These are phyloP conservation scores for Colletotrichum abscissum DNA, from an alignment of 2,329 filamentous ascomycete genomes.

Conservation along the genomic window DNA sequence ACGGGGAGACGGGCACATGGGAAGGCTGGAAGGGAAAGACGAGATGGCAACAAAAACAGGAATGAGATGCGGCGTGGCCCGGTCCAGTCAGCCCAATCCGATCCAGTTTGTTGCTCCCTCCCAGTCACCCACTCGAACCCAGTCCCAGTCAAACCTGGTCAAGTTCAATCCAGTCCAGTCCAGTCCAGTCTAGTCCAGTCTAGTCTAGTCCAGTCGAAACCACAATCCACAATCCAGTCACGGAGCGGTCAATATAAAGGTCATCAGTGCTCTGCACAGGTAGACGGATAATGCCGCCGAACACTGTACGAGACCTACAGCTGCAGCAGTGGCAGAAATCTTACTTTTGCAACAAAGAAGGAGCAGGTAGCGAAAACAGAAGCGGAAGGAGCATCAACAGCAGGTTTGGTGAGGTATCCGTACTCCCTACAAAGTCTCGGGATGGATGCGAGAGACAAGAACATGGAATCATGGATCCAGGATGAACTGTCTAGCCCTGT, in stretches of 20 bases:
- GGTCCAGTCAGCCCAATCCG: background rate
- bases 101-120: background rate
- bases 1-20: background rate
- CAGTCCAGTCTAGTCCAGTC: background rate
- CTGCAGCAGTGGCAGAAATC: no score
- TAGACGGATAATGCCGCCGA: background rate
- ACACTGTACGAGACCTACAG: no score
- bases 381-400: background rate
- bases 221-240: background rate
- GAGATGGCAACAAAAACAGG: background rate
- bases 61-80: background rate
- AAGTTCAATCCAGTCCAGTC: no score
- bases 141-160: no score
- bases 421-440: no score
- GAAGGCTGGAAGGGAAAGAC: background rate
- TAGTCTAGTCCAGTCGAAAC: background rate
- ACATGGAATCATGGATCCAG: conserved; percentile 22
- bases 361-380: background rate
- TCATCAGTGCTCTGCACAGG: background rate
- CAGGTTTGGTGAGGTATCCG: background rate
- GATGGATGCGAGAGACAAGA: background rate
- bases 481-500: conserved; percentile 15
- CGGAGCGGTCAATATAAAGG: background rate
- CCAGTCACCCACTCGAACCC: no score
- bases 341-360: no score